These are phyloP conservation scores for Drechslerella dactyloides DNA, from an alignment of 2,329 filamentous ascomycete genomes.

Conservation along the genomic window DNA sequence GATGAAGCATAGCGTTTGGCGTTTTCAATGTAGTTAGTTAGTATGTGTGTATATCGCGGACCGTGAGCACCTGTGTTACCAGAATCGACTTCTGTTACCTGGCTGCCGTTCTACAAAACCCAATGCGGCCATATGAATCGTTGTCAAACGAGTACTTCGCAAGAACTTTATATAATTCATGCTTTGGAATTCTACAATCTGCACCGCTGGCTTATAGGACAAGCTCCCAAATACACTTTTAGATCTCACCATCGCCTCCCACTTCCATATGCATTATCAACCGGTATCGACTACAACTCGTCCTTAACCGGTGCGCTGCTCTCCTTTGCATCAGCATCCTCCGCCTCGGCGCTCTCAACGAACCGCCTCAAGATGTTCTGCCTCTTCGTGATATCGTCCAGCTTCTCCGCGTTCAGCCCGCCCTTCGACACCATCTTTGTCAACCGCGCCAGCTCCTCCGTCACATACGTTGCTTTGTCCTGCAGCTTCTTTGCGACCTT, in stretches of 20 bases:
- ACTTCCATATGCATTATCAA: not conserved
- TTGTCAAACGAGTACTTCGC: too few relatives aligned
- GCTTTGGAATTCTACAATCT: too few relatives aligned
- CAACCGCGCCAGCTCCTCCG: slow-evolving; percentile 71
- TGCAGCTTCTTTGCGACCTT: slow-evolving; percentile 72
- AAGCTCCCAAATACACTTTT: too few relatives aligned
- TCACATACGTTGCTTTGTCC: slow-evolving; percentile 77
- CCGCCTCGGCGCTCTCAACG: slow-evolving; percentile 8
- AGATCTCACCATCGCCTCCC: too few relatives aligned
- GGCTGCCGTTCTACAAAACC: too few relatives aligned
- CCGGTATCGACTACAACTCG: slow-evolving; percentile 24
- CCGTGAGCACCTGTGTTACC: too few relatives aligned
- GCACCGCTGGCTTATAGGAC: too few relatives aligned
- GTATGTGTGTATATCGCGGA: not conserved
- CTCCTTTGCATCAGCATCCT: slow-evolving; percentile 7
- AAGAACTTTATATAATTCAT: too few relatives aligned
- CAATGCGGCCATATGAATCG: too few relatives aligned
- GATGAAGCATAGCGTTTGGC: slow-evolving; percentile 45
- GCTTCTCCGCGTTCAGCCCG: slow-evolving; percentile 33
- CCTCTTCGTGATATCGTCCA: slow-evolving; percentile 43
- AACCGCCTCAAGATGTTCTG: slow-evolving; percentile 48
- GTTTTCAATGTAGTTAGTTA: slow-evolving; percentile 19
- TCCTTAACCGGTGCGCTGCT: slow-evolving; percentile 26
- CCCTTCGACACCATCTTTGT: slow-evolving; percentile 34
- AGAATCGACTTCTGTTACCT: too few relatives aligned